Evolutionary conservation across 495 filamentous ascomycete species (phyloP), one percentile per base, ranked within the genome.

Genomic region (Penicillium nucicola): DNA sequence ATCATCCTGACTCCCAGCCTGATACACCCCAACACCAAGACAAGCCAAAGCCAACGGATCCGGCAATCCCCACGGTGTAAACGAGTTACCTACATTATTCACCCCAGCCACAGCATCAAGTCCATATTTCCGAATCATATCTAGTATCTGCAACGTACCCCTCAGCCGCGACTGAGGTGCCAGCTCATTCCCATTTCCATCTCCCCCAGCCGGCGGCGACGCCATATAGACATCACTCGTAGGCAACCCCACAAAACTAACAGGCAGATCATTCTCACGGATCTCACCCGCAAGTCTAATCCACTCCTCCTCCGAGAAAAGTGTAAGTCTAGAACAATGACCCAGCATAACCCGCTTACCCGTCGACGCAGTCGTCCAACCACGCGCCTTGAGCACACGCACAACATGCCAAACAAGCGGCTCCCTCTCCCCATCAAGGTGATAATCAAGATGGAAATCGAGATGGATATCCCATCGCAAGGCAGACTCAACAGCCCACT

Each of bases 51-150:
- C 69, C 45, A 90, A 53, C 1, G 87, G 86, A 66, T 90, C 88
- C n/a, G 76, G 80, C n/a, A 69, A 80, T 0, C 86, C 87, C 53
- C 84, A 82, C 0, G 86, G 88, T 9, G 88, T 89, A 55, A 90
- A 89, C 0, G 86, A 83, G 64, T 90, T 90, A 2, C 86, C 86
- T 14, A 90, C 80, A 52, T 90, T 91, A 54, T 89, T 89, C n/a
- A 89, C 75, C 1, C 84, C 80, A 2, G 89, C 73, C 9, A 83
- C 79, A 1, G 75, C 84, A 41, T 83, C 72, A 2, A 90, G 58
- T 0, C 68, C 71, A 52, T 87, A 71, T 19, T 81, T 67, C 33
- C 74, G 67, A 23, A 90, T 86, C 77, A 90, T 72, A 1, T 82
- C 69, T 1, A 79, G 75, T 5, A 89, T 70, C 15, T 78, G 77